Evolutionary conservation across 2,329 filamentous ascomycete genomes (phyloP), one percentile per base, ranked within the genome.

Genomic region (Alternaria ethzedia): DNA sequence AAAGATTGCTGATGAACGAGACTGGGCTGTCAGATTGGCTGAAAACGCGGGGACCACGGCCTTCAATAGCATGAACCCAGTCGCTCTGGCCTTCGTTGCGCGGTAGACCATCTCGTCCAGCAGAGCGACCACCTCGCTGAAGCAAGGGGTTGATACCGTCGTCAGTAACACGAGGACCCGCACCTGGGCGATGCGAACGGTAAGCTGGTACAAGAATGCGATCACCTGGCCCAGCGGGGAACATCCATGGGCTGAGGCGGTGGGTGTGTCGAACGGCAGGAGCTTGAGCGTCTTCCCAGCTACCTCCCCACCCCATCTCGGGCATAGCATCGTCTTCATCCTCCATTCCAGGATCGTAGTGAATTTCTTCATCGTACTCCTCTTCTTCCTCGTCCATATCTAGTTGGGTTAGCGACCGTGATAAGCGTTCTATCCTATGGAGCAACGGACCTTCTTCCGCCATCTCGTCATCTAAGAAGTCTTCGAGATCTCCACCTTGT

Each of bases 111-210:
- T 77, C 74, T 11, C 74, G 72, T 32, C 65, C 70, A 21, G 71
- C 62, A 6, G 75, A 66, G 21, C 79, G 76, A 62, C 81, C 82
- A 49, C 80, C 79, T 59, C 92, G 90, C 68, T 94, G 91, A 57
- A 98, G 87, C 12, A 98, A 85, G 46, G 95, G 95, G 75, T 98
- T 97, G 21, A 89, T 86, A 4, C 93, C 94, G 76, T 97, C 94
- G 68, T 97, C 93, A 32, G 87, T 85, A 26, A 85, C 85, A 60
- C 87, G 85, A 56, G 87, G 82, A 30, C 86, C 83, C 20, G 82
- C 83, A 50, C 84, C 84, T 57, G 86, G 79, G 60, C 88, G 84
- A 70, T 89, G 86, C 8, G 82, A 80, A 64, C 84, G 81, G 68
- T 87, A 83, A 80, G 83, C 79, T 23, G 80, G 78, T 13, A 79